Conservation (phyloP, 1,284 basidiomycete species). For the Malassezia pachydermatis region DNA sequence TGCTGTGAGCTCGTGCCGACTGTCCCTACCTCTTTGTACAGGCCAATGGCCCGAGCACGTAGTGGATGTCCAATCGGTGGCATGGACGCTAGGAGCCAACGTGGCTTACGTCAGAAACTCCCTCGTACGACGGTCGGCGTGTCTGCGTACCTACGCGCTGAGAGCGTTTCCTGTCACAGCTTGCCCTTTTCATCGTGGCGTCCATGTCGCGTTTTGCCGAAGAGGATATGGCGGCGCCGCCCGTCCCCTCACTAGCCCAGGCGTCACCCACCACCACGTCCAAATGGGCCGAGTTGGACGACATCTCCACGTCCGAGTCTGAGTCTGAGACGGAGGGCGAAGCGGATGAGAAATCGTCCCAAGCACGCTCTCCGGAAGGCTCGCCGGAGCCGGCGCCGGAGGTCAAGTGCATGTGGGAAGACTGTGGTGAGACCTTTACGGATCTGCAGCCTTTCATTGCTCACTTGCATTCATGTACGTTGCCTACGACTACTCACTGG, state of each 20-base stretch:
- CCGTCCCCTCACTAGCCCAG: too few species aligned
- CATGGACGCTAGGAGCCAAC: conserved; percentile 19
- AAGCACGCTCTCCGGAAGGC: conserved; percentile 8
- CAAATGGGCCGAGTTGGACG: conserved; percentile 7
- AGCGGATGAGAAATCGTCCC: conserved; percentile 7
- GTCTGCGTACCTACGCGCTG: too few species aligned
- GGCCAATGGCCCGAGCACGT: conserved; percentile 37
- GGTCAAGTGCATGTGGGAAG: conserved; percentile 61
- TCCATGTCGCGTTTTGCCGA: too few species aligned
- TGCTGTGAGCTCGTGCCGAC: neutral
- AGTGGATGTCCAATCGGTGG: conserved; percentile 40
- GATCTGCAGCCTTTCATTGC: conserved; percentile 63
- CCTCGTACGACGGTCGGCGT: too few species aligned
- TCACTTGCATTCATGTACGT: conserved; percentile 65
- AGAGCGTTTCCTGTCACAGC: too few species aligned
- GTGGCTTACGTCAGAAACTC: conserved; percentile 13
- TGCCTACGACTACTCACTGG: conserved; percentile 13
- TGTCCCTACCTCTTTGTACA: conserved; percentile 36
- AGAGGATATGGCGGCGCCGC: too few species aligned
- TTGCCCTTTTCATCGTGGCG: too few species aligned
- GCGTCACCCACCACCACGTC: neutral
- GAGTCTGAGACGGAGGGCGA: conserved; percentile 21
- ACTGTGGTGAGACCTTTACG: conserved; percentile 62
- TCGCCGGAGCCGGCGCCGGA: conserved; percentile 24
- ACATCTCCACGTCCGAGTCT: conserved; percentile 36